A percentile compares a stretch with the other conserved stretches of the same genome.
Evolutionary conservation across 176 grass and related monocot genomes (phyloP).

Genomic region (Pontederia paniculata): DNA sequence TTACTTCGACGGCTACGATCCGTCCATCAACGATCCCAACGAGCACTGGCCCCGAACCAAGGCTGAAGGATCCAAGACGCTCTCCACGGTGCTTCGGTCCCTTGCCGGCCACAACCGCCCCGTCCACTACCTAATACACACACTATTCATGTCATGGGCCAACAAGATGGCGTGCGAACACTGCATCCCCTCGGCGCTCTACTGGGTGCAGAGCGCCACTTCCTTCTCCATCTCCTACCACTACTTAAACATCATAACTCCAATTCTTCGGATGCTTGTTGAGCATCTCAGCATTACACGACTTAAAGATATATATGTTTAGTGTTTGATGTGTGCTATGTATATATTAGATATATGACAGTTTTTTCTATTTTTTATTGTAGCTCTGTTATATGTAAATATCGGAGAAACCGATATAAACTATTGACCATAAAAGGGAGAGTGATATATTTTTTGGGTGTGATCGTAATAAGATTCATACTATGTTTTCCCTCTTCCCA

Average conservation of each 20-base stretch:
- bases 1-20: slow-evolving; percentile 42
- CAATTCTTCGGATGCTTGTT: slow-evolving; percentile 27
- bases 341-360: no score
- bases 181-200: slow-evolving; percentile 25
- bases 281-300: no score
- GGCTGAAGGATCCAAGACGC: slow-evolving; percentile 14
- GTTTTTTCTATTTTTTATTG: no score
- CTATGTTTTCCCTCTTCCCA: no score
- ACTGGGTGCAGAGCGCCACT: slow-evolving; percentile 55
- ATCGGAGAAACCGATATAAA: no score
- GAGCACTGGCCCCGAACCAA: slow-evolving; percentile 16
- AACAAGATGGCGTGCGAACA: slow-evolving; percentile 22
- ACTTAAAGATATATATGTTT: no score
- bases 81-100: slow-evolving; percentile 17
- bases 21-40: background rate
- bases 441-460: no score
- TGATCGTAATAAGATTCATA: no score
- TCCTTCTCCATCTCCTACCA: slow-evolving; percentile 43
- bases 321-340: no score
- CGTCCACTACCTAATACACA: slow-evolving; percentile 35
- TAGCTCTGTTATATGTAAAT: no score
- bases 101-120: slow-evolving; percentile 19
- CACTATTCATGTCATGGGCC: slow-evolving; percentile 41
- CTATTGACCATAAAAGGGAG: no score
- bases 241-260: no score